phyloP scores from a whole-genome alignment of 768 basidiomycete genomes.

The Lepiota venenata region DNA sequence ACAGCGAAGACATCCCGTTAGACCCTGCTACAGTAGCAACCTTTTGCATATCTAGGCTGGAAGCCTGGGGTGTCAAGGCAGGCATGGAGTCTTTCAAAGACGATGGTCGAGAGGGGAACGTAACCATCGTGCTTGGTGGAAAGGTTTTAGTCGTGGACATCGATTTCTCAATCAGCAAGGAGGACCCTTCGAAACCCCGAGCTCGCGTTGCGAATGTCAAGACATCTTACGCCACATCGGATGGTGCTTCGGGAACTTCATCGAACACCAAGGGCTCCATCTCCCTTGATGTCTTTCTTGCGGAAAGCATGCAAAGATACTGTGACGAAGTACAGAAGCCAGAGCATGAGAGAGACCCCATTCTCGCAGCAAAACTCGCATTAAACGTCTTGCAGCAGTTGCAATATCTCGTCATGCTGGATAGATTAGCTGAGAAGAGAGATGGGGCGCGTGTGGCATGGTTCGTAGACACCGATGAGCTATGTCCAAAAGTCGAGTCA shows the following conservation, averaged over 20 bases:
- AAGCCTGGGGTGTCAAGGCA: slow-evolving; percentile 56
- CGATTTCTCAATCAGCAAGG: slow-evolving; percentile 50
- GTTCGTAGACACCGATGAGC: slow-evolving; percentile 65
- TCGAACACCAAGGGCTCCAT: slow-evolving; percentile 47
- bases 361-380: slow-evolving; percentile 49
- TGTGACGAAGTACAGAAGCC: slow-evolving; percentile 57
- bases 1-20: slow-evolving; percentile 64
- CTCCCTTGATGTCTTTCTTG: slow-evolving; percentile 63
- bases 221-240: slow-evolving; percentile 66
- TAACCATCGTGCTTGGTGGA: slow-evolving; percentile 65
- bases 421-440: slow-evolving; percentile 58
- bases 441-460: slow-evolving; percentile 66
- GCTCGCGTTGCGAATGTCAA: slow-evolving; percentile 57
- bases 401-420: slow-evolving; percentile 68
- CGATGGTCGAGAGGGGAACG: slow-evolving; percentile 43
- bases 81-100: slow-evolving; percentile 80
- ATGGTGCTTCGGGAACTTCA: slow-evolving; percentile 30
- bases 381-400: slow-evolving; percentile 51
- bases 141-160: slow-evolving; percentile 81
- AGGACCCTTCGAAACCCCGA: slow-evolving; percentile 30
- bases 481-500: slow-evolving; percentile 44
- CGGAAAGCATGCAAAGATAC: slow-evolving; percentile 52
- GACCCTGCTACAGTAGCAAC: slow-evolving; percentile 39
- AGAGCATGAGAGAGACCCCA: slow-evolving; percentile 45
- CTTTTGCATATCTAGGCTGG: slow-evolving; percentile 59